A percentile compares a stretch with the other conserved stretches of the same genome.
These are phyloP conservation scores for Porphyridium purpureum DNA, from an alignment of 23 red algal genomes.

Conservation along the genomic window DNA sequence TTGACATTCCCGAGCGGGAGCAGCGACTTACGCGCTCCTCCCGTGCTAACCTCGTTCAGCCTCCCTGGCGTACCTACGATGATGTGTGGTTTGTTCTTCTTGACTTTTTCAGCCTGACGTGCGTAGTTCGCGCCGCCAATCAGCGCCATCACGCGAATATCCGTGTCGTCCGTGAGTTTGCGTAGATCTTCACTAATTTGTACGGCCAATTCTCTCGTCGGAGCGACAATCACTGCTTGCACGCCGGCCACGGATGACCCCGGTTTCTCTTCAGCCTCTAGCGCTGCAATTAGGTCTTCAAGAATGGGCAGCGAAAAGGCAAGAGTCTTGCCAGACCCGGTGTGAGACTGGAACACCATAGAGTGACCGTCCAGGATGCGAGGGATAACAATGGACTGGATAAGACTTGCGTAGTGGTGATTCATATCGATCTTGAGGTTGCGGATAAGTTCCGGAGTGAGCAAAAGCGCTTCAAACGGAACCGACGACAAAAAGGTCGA, in stretches of 20 bases:
- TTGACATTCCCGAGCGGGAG: conserved; percentile 7
- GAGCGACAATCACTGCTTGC: conserved; percentile 49
- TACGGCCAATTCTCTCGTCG: conserved; percentile 67
- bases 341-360: conserved; percentile 56
- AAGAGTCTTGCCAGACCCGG: conserved; percentile 79
- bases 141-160: conserved; percentile 24
- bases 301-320: conserved; percentile 65
- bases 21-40: neutral
- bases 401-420: conserved; percentile 24
- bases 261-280: neutral
- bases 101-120: conserved; percentile 49
- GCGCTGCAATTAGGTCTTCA: conserved; percentile 22
- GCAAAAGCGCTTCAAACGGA: conserved; percentile 33
- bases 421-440: conserved; percentile 13
- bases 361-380: conserved; percentile 32
- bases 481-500: conserved; percentile 53
- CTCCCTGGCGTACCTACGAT: conserved; percentile 73
- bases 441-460: conserved; percentile 13
- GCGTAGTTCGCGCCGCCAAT: conserved; percentile 80
- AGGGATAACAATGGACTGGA: conserved; percentile 47
- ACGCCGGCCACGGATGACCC: neutral
- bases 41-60: conserved; percentile 2
- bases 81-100: conserved; percentile 44
- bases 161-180: conserved; percentile 20
- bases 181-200: conserved; percentile 55